A percentile compares a stretch with the other conserved stretches of the same genome.
Evolutionary conservation across 345 rosid species (phyloP).

Genomic region (Leavenworthia alabamica): DNA sequence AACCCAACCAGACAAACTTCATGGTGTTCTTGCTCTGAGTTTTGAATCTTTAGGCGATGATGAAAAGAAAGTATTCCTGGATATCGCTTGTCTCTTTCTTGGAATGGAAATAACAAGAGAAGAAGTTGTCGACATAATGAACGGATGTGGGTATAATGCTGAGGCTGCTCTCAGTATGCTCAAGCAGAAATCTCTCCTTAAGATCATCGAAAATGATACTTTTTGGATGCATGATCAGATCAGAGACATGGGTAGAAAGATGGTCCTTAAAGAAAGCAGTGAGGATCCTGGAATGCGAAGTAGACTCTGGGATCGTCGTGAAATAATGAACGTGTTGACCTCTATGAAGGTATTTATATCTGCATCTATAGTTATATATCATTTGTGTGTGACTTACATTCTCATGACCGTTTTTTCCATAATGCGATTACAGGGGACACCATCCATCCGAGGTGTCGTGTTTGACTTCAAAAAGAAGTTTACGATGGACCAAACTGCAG

Average conservation of each 20-base stretch:
- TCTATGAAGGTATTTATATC: conserved; percentile 32
- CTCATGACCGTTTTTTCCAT: background rate
- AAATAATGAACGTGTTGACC: conserved; percentile 38
- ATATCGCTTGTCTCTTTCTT: conserved; percentile 59
- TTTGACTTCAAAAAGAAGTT: conserved; percentile 31
- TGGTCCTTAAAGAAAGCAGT: conserved; percentile 23
- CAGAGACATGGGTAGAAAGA: conserved; percentile 71
- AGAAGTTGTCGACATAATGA: conserved; percentile 41
- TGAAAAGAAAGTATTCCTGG: conserved; percentile 51
- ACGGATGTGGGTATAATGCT: conserved; percentile 52
- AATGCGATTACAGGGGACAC: conserved; percentile 38
- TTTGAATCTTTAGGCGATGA: conserved; percentile 41
- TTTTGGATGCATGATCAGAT: conserved; percentile 80
- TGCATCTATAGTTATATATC: background rate
- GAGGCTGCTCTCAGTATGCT: conserved; percentile 44
- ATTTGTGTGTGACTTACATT: background rate
- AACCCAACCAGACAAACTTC: conserved; percentile 35
- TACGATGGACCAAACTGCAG: background rate
- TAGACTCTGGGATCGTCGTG: conserved; percentile 57
- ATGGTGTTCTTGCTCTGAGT: conserved; percentile 46
- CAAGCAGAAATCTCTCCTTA: conserved; percentile 48
- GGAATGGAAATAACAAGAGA: conserved; percentile 37
- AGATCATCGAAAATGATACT: conserved; percentile 18
- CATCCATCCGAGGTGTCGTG: conserved; percentile 38
- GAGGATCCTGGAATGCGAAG: conserved; percentile 41